Conservation (phyloP, 176 grass and related monocot genomes). For the Bolboschoenus planiculmis region DNA sequence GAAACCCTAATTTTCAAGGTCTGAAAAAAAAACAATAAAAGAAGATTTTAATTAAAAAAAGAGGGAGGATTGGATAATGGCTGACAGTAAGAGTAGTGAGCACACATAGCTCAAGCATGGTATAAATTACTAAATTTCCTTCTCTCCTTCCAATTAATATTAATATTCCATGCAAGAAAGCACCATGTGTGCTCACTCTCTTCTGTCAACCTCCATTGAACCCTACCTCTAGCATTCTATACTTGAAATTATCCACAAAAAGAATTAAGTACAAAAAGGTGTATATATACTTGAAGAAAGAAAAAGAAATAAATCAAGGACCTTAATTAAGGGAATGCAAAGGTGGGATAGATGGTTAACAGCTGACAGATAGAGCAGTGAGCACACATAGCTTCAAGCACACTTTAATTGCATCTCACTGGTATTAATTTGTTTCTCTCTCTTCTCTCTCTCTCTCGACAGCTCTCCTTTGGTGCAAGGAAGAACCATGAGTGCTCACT, state of each 20-base stretch:
- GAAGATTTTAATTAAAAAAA: not conserved
- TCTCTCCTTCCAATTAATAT: not conserved
- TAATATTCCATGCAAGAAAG: conserved; percentile 59
- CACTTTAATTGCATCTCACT: not conserved
- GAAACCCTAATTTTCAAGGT: not conserved
- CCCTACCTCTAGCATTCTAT: not conserved
- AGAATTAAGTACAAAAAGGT: not conserved
- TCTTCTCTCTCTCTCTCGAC: not conserved
- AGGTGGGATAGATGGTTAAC: not conserved
- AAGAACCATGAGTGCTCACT: conserved; percentile 95
- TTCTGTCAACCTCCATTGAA: conserved; percentile 36
- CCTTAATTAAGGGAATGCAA: not conserved
- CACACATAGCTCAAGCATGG: conserved; percentile 40
- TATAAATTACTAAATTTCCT: too few relatives aligned
- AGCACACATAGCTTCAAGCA: conserved; percentile 47
- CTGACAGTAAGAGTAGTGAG: conserved; percentile 39
- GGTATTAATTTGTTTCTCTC: conserved; percentile 20
- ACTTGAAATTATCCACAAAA: not conserved
- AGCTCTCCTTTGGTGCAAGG: conserved; percentile 41
- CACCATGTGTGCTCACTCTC: conserved; percentile 96
- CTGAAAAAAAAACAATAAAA: not conserved
- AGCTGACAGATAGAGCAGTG: conserved; percentile 40
- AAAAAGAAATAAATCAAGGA: not conserved
- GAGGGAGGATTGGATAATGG: conserved; percentile 17
- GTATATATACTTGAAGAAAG: not conserved